Conservation (phyloP, 495 filamentous ascomycete genomes). For the Annulohypoxylon bovei region DNA sequence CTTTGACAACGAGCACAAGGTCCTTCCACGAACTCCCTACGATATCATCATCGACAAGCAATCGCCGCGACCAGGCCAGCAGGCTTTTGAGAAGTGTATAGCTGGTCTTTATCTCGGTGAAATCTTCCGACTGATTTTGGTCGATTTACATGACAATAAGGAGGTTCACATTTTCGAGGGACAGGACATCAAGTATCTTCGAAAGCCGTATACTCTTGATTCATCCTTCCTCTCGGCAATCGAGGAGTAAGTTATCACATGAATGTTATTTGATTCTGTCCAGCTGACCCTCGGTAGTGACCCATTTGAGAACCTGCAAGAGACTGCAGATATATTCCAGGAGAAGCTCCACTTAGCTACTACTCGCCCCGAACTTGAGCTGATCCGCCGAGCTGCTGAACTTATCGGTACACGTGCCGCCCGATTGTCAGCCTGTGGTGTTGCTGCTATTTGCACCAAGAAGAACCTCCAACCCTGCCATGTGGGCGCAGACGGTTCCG, state of each 20-base stretch:
- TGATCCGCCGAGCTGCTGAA: constrained; percentile 87
- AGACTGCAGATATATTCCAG: constrained; percentile 83
- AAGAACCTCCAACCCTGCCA: constrained; percentile 88
- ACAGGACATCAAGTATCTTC: constrained; percentile 81
- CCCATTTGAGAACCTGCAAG: constrained; percentile 90
- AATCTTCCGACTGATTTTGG: constrained; percentile 88
- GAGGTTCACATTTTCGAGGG: constrained; percentile 81
- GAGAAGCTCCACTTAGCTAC: constrained; percentile 73
- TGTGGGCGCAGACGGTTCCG: constrained; percentile 93
- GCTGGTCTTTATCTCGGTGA: constrained; percentile 95
- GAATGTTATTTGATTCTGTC: neutral
- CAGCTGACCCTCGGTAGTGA: constrained; percentile 62
- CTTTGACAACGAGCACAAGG: constrained; percentile 95
- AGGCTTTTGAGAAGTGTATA: constrained; percentile 98
- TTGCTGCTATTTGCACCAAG: constrained; percentile 95
- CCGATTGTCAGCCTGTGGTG: constrained; percentile 90
- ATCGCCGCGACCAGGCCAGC: constrained; percentile 93
- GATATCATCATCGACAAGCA: constrained; percentile 91
- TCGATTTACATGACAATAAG: constrained; percentile 83
- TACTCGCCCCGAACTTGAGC: constrained; percentile 80
- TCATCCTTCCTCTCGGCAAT: constrained; percentile 95
- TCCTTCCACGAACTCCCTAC: constrained; percentile 87
- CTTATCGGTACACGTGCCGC: constrained; percentile 94
- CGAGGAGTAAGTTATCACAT: constrained; percentile 71
- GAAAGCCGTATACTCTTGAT: constrained; percentile 86